Evolutionary conservation across 345 rosid species (phyloP), one percentile per base, ranked within the genome.

Genomic region (Citrus hindsii): DNA sequence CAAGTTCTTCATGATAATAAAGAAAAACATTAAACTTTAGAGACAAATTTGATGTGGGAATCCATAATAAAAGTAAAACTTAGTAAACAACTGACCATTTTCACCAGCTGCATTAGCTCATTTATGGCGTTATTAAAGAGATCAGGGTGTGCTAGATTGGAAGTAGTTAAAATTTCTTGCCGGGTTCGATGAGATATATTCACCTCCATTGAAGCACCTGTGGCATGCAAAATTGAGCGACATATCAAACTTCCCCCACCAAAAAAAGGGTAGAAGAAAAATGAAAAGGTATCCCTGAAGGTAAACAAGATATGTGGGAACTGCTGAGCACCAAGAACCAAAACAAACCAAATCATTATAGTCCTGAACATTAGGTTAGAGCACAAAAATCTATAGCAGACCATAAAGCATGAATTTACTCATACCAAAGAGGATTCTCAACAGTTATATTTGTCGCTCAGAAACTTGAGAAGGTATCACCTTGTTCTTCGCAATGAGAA

Each of bases 201-300:
- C 81, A 92, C 88, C 86, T 95, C 98, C 97, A 92, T 93, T 75
- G 85, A 77, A 37, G 92, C 90, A 86, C 98, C 98, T 95, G 84
- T 24, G 69, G 32, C 51, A 22, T 30, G 63, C 22, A 81, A 60
- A 80, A 71, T 42, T 80, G 65, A 35, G 42, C 25, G 35, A 77
- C 53, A 55, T 22, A 25, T 21, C 30, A 69, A 37, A 64, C 60
- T 71, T 71, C 58, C 30, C 16, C 51, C 18, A 3, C 51, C 16
- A 1, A 27, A 48, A 2, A 69, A 46, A 24, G 13, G 16, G 25
- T 24, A 4, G 2, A 5, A 16, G 58, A 18, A 64, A 65, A 33
- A 7, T 32, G 4, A 16, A 8, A 24, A 16, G 76, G 76, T 3
- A 2, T 46, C n/a, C 35, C n/a, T 6, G 70, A 19, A 72, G 69